These are phyloP conservation scores for Raffaelea deltoideospora DNA, from an alignment of 2,329 filamentous ascomycete genomes.

Conservation along the genomic window DNA sequence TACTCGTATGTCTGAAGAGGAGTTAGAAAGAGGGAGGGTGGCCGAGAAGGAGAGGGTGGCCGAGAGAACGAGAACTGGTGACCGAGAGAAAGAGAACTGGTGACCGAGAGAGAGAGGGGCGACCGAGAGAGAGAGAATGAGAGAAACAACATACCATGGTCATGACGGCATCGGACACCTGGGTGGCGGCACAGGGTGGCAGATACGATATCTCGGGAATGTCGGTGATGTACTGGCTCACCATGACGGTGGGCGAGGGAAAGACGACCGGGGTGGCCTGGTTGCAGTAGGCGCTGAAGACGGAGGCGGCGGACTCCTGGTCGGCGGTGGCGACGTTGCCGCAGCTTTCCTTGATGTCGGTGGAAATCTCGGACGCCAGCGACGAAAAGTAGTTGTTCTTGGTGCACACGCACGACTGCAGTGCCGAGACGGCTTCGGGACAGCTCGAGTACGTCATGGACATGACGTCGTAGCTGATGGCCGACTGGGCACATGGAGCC, in stretches of 20 bases:
- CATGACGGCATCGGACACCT: conserved; percentile 23
- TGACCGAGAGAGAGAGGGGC: not conserved
- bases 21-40: not conserved
- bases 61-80: no score
- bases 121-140: not conserved
- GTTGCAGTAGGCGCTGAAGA: conserved; percentile 33
- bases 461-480: conserved; percentile 28
- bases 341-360: conserved; percentile 25
- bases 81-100: no score
- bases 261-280: conserved; percentile 23
- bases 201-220: conserved; percentile 26
- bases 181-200: conserved; percentile 26
- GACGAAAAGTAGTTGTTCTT: conserved; percentile 25
- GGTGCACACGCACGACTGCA: conserved; percentile 38
- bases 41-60: conserved; percentile 1
- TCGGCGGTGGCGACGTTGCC: conserved; percentile 31
- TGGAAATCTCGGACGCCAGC: conserved; percentile 23
- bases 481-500: conserved; percentile 34
- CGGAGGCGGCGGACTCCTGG: conserved; percentile 27
- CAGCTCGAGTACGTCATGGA: conserved; percentile 27
- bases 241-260: conserved; percentile 24
- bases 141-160: conserved; percentile 12
- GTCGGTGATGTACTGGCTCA: conserved; percentile 34
- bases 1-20: conserved; percentile 13
- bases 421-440: conserved; percentile 23